Conservation (phyloP, 805 yeast species). For the Metschnikowia anglica region DNA sequence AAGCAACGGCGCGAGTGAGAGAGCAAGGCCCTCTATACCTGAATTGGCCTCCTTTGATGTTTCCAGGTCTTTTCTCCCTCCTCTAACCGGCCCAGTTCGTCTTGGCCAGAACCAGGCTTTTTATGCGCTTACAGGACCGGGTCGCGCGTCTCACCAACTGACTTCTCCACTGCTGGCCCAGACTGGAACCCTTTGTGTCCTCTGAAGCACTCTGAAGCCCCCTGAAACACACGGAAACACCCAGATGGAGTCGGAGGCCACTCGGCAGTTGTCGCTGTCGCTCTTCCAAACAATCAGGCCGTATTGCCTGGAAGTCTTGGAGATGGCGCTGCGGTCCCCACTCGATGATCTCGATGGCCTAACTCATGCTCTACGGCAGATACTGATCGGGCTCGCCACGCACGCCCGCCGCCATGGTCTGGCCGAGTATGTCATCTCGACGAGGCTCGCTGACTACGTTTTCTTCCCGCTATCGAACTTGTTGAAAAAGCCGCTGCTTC, state of each 20-base stretch:
- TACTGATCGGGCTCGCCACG: conserved; percentile 10
- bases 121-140: conserved; percentile 7
- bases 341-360: conserved; percentile 7
- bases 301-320: conserved; percentile 30
- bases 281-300: conserved; percentile 34
- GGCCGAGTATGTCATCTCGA: conserved; percentile 25
- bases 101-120: not conserved
- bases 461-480: conserved; percentile 40
- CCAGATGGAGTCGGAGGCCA: conserved; percentile 14
- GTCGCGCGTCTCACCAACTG: not conserved
- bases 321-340: conserved; percentile 20
- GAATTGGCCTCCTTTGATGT: not conserved
- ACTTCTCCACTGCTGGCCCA: not conserved
- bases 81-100: not conserved
- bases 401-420: not conserved
- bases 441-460: conserved; percentile 40
- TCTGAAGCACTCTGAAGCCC: not conserved
- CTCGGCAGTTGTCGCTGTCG: conserved; percentile 24
- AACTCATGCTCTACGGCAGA: conserved; percentile 8
- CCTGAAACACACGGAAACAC: not conserved
- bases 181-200: not conserved
- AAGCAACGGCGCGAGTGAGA: too few relatives aligned
- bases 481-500: conserved; percentile 29
- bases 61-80: not conserved
- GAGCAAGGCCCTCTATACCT: too few relatives aligned